Conservation (phyloP, 2,329 filamentous ascomycete species). For the Ophiostoma sp. region DNA sequence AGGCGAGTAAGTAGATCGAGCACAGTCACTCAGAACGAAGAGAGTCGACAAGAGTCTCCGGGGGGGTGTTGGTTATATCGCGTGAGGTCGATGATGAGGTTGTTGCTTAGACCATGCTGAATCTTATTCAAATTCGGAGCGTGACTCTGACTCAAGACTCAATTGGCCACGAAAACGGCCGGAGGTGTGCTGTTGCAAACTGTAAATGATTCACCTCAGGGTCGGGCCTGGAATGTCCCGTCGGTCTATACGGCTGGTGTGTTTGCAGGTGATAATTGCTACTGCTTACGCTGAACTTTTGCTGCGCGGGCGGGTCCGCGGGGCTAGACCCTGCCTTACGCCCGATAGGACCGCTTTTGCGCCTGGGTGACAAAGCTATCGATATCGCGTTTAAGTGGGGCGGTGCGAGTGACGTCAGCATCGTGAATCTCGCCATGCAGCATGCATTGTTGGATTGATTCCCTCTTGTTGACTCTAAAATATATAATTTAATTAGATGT, state of each 20-base stretch:
- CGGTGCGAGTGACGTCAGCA: conserved; percentile 1
- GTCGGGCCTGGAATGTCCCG: conserved; percentile 1
- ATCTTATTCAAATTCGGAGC: not conserved
- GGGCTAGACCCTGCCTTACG: not conserved
- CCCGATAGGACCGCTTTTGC: conserved; percentile 1
- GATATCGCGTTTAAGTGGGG: not conserved
- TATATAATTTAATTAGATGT: too few species aligned
- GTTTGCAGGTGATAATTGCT: not conserved
- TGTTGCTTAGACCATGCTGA: not conserved
- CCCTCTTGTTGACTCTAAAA: not conserved
- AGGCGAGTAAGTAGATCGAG: not conserved
- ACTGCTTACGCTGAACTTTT: conserved; percentile 5
- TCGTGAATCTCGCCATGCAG: not conserved
- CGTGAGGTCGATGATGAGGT: not conserved
- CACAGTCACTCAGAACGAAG: not conserved
- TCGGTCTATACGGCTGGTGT: not conserved
- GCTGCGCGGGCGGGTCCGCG: not conserved
- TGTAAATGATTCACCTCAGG: not conserved
- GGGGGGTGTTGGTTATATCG: not conserved
- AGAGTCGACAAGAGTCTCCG: not conserved
- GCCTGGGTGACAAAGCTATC: not conserved
- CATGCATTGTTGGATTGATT: not conserved
- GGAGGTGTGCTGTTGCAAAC: not conserved
- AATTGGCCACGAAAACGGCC: not conserved
- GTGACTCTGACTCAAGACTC: not conserved